A percentile compares a stretch with the other conserved stretches of the same genome.
Conservation (phyloP, 306 rosid species). For the Begonia masoniana region DNA sequence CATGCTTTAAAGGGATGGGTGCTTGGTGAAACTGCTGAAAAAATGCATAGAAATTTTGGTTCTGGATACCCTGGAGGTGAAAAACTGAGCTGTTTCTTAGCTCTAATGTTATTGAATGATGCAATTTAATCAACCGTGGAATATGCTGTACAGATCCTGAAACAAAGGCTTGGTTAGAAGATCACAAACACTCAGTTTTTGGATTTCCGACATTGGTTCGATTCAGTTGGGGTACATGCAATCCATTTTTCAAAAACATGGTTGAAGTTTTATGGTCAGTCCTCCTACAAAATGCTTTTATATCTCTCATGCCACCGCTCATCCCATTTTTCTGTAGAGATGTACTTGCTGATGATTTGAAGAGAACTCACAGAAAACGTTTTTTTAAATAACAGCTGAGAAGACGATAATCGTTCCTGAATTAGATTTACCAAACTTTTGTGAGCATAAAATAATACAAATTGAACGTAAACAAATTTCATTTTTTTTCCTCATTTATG, state of each 20-base stretch:
- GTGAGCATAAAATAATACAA: too few relatives aligned
- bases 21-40: slow-evolving; percentile 77
- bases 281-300: not conserved
- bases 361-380: too few relatives aligned
- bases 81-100: slow-evolving; percentile 5
- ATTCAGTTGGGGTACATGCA: slow-evolving; percentile 97
- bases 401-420: too few relatives aligned
- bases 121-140: too few relatives aligned
- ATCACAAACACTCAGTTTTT: slow-evolving; percentile 67
- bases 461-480: too few relatives aligned
- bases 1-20: slow-evolving; percentile 69
- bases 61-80: slow-evolving; percentile 97
- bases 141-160: slow-evolving; percentile 41
- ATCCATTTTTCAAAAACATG: slow-evolving; percentile 46
- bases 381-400: too few relatives aligned
- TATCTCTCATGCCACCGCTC: not conserved
- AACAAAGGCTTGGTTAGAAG: slow-evolving; percentile 75
- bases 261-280: slow-evolving; percentile 78
- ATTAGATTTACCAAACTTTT: too few relatives aligned
- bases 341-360: not conserved
- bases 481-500: too few relatives aligned
- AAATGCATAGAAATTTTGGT: slow-evolving; percentile 63
- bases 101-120: slow-evolving; percentile 15
- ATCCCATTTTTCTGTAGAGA: not conserved
- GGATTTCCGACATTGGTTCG: slow-evolving; percentile 92